Conservation (phyloP, 441 rosid species). For the Capsella rubella region DNA sequence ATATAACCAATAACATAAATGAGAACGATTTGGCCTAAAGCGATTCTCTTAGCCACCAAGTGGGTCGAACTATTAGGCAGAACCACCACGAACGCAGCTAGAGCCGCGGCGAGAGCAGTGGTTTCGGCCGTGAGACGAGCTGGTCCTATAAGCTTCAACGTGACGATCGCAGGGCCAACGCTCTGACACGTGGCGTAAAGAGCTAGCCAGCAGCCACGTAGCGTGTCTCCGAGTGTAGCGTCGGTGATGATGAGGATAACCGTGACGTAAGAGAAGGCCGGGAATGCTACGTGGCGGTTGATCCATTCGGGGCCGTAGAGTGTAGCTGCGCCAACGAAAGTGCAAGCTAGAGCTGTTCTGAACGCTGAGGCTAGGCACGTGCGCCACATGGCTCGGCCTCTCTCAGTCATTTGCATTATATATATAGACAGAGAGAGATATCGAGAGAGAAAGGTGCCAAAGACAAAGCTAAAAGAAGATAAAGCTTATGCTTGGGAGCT, state of each 20-base stretch:
- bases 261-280: conserved; percentile 73
- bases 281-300: conserved; percentile 54
- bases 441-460: conserved; percentile 1
- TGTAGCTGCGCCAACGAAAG: conserved; percentile 63
- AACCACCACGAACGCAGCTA: conserved; percentile 68
- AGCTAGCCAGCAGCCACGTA: conserved; percentile 77
- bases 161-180: conserved; percentile 68
- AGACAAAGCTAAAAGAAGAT: conserved; percentile 4
- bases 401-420: conserved; percentile 42
- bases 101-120: conserved; percentile 67
- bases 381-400: conserved; percentile 55
- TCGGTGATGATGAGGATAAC: conserved; percentile 65
- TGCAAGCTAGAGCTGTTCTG: conserved; percentile 74
- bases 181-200: conserved; percentile 79
- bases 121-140: conserved; percentile 57
- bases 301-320: conserved; percentile 62
- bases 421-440: conserved; percentile 7
- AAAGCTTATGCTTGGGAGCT: conserved; percentile 43
- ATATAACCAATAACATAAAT: conserved; percentile 66
- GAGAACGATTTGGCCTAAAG: conserved; percentile 80
- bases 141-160: conserved; percentile 75
- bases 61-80: conserved; percentile 61
- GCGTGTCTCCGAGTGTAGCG: conserved; percentile 77
- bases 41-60: conserved; percentile 70
- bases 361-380: conserved; percentile 65